Conservation (phyloP, 345 rosid species). For the Abelmoschus esculentus region DNA sequence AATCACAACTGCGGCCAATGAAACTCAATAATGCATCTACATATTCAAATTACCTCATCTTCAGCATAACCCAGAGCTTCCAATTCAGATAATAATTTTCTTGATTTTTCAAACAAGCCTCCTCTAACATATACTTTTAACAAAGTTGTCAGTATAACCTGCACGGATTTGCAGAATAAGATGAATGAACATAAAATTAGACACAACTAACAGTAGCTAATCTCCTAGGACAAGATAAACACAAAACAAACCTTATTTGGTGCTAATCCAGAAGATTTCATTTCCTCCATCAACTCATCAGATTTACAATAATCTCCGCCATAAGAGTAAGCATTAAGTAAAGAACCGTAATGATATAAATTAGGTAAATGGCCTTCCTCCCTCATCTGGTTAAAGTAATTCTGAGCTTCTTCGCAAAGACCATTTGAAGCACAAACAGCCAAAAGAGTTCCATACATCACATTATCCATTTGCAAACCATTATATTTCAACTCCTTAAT, state of each 20-base stretch:
- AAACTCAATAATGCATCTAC: constrained; percentile 1
- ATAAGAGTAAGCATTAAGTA: constrained; percentile 76
- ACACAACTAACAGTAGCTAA: background rate
- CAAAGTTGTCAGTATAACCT: constrained; percentile 85
- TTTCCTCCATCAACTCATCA: constrained; percentile 62
- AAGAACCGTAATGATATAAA: constrained; percentile 74
- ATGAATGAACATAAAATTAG: background rate
- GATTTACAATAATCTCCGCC: constrained; percentile 73
- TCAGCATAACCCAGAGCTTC: constrained; percentile 64
- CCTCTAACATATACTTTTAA: constrained; percentile 84
- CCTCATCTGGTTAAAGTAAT: constrained; percentile 66
- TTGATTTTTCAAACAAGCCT: constrained; percentile 77
- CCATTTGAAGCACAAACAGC: constrained; percentile 87
- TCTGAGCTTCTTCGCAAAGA: constrained; percentile 65
- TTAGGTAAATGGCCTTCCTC: constrained; percentile 66
- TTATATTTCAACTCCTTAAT: constrained; percentile 53
- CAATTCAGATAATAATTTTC: constrained; percentile 54
- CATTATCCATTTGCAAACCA: constrained; percentile 57
- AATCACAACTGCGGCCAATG: background rate
- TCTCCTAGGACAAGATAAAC: constrained; percentile 3
- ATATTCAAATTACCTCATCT: constrained; percentile 50
- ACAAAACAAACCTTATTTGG: constrained; percentile 71
- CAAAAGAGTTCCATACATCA: constrained; percentile 80
- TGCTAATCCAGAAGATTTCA: constrained; percentile 70
- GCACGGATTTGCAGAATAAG: constrained; percentile 22